A percentile compares a stretch with the other conserved stretches of the same genome.
Conservation (phyloP, 208 protist species). For the Wallacemonas collosoma region DNA sequence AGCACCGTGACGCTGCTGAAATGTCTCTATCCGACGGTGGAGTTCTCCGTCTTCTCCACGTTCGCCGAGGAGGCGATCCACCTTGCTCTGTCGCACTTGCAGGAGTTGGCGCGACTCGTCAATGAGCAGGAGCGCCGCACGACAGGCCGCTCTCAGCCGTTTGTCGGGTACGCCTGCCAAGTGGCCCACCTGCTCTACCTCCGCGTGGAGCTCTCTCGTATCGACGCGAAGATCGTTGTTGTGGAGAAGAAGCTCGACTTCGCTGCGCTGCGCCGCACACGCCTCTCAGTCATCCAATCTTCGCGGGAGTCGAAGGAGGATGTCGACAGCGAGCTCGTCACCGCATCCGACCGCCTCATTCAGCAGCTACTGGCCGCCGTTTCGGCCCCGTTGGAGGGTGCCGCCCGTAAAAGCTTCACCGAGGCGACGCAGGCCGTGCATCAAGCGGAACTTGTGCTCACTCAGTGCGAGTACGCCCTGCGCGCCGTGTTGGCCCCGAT, state of each 20-base stretch:
- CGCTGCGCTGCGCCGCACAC: conserved; percentile 49
- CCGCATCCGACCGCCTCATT: conserved; percentile 58
- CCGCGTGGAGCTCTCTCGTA: conserved; percentile 64
- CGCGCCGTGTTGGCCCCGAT: neutral
- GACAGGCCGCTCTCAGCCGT: conserved; percentile 9
- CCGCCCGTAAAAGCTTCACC: conserved; percentile 39
- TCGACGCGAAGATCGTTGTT: conserved; percentile 84
- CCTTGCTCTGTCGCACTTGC: conserved; percentile 52
- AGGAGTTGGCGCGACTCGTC: conserved; percentile 67
- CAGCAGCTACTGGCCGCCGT: conserved; percentile 53
- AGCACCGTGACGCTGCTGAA: conserved; percentile 66
- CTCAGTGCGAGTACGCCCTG: conserved; percentile 20
- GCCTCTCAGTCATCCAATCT: conserved; percentile 78
- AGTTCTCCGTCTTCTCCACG: conserved; percentile 85
- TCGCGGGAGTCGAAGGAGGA: conserved; percentile 84
- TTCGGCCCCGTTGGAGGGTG: conserved; percentile 51
- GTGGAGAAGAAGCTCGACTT: conserved; percentile 80
- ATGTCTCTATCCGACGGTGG: conserved; percentile 79
- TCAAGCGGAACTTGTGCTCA: conserved; percentile 33
- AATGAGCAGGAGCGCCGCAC: conserved; percentile 24
- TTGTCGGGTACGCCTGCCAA: conserved; percentile 40
- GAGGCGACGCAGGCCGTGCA: conserved; percentile 31
- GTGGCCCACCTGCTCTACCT: conserved; percentile 79
- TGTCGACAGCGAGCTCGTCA: conserved; percentile 72
- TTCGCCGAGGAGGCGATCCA: conserved; percentile 89